Percentiles rank a stretch among this genome's conserved stretches.
Evolutionary conservation across 148 eudicot genomes (phyloP).

Genomic region (Silene conica): DNA sequence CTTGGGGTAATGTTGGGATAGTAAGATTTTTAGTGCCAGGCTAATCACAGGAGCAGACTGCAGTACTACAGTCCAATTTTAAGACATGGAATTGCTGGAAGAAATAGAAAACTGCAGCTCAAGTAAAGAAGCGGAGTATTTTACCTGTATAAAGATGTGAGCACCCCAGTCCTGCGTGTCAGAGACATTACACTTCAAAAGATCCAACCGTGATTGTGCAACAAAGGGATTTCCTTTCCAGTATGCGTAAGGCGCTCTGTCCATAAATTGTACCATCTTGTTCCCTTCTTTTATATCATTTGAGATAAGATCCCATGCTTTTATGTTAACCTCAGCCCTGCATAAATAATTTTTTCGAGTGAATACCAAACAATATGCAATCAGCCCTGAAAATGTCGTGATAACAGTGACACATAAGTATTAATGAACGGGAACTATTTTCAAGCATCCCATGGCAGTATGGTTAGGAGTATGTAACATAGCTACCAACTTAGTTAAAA

Average conservation of each 20-base stretch:
- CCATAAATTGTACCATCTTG: conserved; percentile 40
- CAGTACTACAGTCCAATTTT: background rate
- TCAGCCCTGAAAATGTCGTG: too few relatives aligned
- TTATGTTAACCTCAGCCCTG: conserved; percentile 71
- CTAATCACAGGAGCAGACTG: background rate
- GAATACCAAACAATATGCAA: background rate
- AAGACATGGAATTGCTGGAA: background rate
- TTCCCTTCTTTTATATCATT: conserved; percentile 71
- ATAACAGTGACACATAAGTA: too few relatives aligned
- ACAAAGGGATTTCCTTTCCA: conserved; percentile 89
- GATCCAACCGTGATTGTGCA: conserved; percentile 58
- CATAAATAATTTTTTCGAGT: background rate
- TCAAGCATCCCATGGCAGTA: background rate
- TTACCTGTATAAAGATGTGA: conserved; percentile 60
- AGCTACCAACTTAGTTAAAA: too few relatives aligned
- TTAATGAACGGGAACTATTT: background rate
- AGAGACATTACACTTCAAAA: conserved; percentile 65
- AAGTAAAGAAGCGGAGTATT: background rate
- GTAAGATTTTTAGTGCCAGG: background rate
- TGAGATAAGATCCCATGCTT: conserved; percentile 58
- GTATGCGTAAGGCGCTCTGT: conserved; percentile 72
- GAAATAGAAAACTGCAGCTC: background rate
- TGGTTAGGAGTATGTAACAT: background rate
- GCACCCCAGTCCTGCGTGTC: conserved; percentile 73
- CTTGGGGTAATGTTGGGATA: too few relatives aligned